phyloP scores from a whole-genome alignment of 2,329 filamentous ascomycete species.

The Phyllosticta paracitricarpa region DNA sequence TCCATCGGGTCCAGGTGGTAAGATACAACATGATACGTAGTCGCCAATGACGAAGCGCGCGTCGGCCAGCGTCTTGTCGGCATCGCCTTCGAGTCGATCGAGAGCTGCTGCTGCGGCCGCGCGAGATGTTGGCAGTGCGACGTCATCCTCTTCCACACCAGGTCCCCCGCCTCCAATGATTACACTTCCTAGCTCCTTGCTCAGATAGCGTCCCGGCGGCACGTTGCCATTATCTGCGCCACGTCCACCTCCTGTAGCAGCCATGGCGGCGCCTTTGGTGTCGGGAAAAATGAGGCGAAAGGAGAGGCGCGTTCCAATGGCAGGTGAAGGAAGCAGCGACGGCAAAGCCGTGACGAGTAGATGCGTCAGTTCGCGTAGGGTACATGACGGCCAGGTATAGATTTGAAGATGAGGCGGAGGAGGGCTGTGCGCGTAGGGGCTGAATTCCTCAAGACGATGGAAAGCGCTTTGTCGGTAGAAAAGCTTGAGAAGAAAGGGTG shows the following conservation, averaged over 20 bases:
- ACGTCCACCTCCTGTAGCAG: slow-evolving; percentile 22
- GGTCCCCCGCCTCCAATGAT: slow-evolving; percentile 56
- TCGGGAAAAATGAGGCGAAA: slow-evolving; percentile 84
- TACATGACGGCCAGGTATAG: slow-evolving; percentile 79
- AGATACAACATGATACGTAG: slow-evolving; percentile 72
- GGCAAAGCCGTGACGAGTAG: slow-evolving; percentile 63
- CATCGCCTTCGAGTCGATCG: slow-evolving; percentile 46
- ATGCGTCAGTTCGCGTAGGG: slow-evolving; percentile 68
- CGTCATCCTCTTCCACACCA: slow-evolving; percentile 18
- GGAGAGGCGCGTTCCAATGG: slow-evolving; percentile 72
- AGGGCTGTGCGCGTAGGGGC: slow-evolving; percentile 37
- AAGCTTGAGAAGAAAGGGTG: slow-evolving; percentile 76
- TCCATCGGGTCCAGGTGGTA: slow-evolving; percentile 66
- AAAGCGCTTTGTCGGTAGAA: slow-evolving; percentile 70
- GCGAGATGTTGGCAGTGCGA: slow-evolving; percentile 14
- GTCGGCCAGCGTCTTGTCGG: slow-evolving; percentile 64
- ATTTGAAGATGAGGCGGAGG: slow-evolving; percentile 64
- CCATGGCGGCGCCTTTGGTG: slow-evolving; percentile 38
- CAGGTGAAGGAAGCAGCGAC: slow-evolving; percentile 58
- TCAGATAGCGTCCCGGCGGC: slow-evolving; percentile 53
- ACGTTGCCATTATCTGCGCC: slow-evolving; percentile 14
- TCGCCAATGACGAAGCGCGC: slow-evolving; percentile 81
- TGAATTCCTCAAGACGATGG: slow-evolving; percentile 64
- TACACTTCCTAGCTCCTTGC: slow-evolving; percentile 74
- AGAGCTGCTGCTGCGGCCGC: slow-evolving; percentile 15